phyloP scores from a whole-genome alignment of 2,329 filamentous ascomycete genomes.

The Cercospora canescens region DNA sequence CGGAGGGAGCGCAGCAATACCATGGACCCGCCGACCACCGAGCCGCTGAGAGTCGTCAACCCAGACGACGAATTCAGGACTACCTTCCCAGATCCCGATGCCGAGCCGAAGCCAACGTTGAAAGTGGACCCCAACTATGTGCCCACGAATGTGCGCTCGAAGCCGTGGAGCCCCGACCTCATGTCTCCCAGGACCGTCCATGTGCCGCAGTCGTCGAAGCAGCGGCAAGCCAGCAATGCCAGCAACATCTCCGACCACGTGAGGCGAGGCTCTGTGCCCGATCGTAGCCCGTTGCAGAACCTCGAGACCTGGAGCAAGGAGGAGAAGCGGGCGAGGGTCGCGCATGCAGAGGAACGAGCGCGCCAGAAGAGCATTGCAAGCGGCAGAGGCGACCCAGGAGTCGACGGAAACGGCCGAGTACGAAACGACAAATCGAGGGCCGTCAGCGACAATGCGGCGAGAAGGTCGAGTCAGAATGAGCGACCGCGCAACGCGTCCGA shows the following conservation, averaged over 20 bases:
- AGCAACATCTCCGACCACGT: slow-evolving; percentile 24
- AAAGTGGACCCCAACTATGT: slow-evolving; percentile 30
- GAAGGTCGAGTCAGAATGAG: slow-evolving; percentile 19
- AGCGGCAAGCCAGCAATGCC: slow-evolving; percentile 26
- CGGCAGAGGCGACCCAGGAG: slow-evolving; percentile 16
- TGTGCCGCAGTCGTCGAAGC: slow-evolving; percentile 14
- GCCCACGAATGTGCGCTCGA: slow-evolving; percentile 30
- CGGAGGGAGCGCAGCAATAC: slow-evolving; percentile 18
- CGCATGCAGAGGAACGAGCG: slow-evolving; percentile 75
- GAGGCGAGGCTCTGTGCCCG: slow-evolving; percentile 63
- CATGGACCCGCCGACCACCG: slow-evolving; percentile 3
- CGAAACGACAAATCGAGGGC: slow-evolving; percentile 28
- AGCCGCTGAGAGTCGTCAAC: slow-evolving; percentile 4
- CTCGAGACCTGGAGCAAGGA: slow-evolving; percentile 95
- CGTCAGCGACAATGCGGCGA: slow-evolving; percentile 28
- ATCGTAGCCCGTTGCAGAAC: slow-evolving; percentile 89
- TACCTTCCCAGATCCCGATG: slow-evolving; percentile 12
- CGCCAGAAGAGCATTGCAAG: slow-evolving; percentile 52
- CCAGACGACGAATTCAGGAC: slow-evolving; percentile 10
- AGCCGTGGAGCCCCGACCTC: slow-evolving; percentile 33
- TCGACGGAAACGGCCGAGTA: slow-evolving; percentile 22
- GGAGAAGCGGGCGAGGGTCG: slow-evolving; percentile 82
- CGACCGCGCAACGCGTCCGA: slow-evolving; percentile 10
- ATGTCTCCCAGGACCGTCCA: slow-evolving; percentile 22
- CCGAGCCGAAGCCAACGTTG: slow-evolving; percentile 21